phyloP scores from a whole-genome alignment of 305 asterid genomes.

The Fraxinus floribunda region DNA sequence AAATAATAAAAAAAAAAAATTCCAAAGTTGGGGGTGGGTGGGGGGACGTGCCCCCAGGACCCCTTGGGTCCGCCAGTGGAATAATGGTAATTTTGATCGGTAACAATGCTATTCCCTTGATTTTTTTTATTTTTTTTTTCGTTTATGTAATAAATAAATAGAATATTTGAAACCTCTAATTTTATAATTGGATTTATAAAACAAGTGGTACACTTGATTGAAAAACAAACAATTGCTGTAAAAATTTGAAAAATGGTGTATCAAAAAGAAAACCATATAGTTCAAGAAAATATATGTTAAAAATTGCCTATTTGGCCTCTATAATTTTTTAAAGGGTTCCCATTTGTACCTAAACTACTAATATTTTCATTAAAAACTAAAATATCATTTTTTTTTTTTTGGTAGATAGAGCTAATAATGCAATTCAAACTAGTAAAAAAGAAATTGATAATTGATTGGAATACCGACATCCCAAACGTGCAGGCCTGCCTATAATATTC shows the following conservation, averaged over 20 bases:
- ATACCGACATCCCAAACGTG: background rate
- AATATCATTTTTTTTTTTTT: background rate
- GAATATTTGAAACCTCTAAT: background rate
- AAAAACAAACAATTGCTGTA: background rate
- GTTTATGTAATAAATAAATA: too few relatives aligned
- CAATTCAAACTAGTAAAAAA: background rate
- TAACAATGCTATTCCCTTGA: too few relatives aligned
- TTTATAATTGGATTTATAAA: background rate
- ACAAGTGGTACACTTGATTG: background rate
- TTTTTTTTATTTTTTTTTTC: too few relatives aligned
- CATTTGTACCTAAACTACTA: background rate
- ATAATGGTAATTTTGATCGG: too few relatives aligned
- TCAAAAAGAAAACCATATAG: background rate
- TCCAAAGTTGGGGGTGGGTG: too few relatives aligned
- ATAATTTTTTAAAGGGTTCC: background rate
- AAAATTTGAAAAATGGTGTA: background rate
- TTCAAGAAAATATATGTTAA: background rate
- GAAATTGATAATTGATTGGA: background rate
- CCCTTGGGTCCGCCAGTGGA: too few relatives aligned
- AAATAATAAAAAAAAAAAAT: too few relatives aligned
- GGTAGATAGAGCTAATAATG: background rate
- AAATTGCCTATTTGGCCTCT: background rate
- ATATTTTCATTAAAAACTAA: background rate
- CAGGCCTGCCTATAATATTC: background rate
- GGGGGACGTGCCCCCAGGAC: too few relatives aligned